phyloP scores from a whole-genome alignment of 352 stramenopile species.

The Phytophthora aleatoria region DNA sequence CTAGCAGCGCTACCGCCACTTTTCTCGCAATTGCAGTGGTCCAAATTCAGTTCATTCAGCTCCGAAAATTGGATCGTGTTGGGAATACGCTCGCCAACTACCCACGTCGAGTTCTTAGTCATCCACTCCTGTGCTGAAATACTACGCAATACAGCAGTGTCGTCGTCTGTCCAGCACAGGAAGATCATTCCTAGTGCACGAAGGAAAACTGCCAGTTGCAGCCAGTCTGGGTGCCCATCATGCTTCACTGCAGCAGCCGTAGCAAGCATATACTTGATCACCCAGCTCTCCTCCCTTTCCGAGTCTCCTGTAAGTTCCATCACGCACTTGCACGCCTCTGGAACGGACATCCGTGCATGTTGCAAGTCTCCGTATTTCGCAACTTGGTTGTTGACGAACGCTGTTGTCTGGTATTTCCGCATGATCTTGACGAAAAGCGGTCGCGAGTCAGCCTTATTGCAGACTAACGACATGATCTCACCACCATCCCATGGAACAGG shows the following conservation, averaged over 20 bases:
- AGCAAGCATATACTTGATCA: constrained; percentile 77
- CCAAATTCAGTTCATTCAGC: constrained; percentile 67
- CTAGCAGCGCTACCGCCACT: constrained; percentile 7
- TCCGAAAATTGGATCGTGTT: constrained; percentile 61
- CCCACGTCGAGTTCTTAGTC: constrained; percentile 62
- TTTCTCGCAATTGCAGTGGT: constrained; percentile 47
- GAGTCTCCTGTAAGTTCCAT: constrained; percentile 67
- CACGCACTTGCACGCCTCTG: constrained; percentile 62
- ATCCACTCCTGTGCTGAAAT: constrained; percentile 83
- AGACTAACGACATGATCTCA: constrained; percentile 77
- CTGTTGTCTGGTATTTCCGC: constrained; percentile 72
- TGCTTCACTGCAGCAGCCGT: constrained; percentile 60
- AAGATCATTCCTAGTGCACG: constrained; percentile 79
- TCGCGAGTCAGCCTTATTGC: constrained; percentile 57
- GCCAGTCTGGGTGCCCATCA: constrained; percentile 81
- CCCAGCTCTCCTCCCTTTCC: constrained; percentile 50
- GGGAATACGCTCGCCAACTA: constrained; percentile 62
- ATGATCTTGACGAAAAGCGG: constrained; percentile 72
- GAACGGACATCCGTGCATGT: constrained; percentile 59
- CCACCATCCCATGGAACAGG: constrained; percentile 76
- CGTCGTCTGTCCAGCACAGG: constrained; percentile 75
- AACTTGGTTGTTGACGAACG: constrained; percentile 54
- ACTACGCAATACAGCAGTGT: constrained; percentile 62
- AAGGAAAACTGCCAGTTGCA: constrained; percentile 79
- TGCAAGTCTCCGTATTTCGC: constrained; percentile 54